Percentiles rank a stretch among this genome's conserved stretches.
Conservation (phyloP, 2,329 filamentous ascomycete species). For the Bertia moriformis region DNA sequence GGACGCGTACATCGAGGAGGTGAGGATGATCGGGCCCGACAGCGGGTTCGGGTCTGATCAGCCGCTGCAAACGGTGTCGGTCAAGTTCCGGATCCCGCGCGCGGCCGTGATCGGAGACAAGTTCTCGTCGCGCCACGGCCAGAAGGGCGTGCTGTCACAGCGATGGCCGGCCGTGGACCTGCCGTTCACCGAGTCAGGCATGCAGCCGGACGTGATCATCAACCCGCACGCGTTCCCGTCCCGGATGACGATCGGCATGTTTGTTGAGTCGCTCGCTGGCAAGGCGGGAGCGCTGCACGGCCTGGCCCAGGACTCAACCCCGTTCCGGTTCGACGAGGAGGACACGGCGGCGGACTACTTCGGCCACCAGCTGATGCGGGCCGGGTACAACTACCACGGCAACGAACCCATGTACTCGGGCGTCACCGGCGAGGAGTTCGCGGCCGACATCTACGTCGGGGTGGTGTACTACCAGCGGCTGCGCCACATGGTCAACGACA, state of each 20-base stretch:
- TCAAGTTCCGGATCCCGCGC: conserved; percentile 85
- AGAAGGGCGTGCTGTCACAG: conserved; percentile 92
- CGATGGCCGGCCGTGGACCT: conserved; percentile 90
- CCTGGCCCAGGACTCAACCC: conserved; percentile 87
- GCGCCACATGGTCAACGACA: conserved; percentile 99
- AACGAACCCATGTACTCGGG: conserved; percentile 99
- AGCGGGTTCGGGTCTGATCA: conserved; percentile 67
- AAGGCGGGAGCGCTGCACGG: conserved; percentile 91
- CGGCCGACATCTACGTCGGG: conserved; percentile 89
- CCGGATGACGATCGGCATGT: conserved; percentile 99
- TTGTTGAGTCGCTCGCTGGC: conserved; percentile 89
- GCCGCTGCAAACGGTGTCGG: conserved; percentile 72
- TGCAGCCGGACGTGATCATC: conserved; percentile 95
- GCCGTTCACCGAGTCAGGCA: conserved; percentile 92
- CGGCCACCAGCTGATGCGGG: conserved; percentile 88
- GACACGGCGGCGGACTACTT: conserved; percentile 90
- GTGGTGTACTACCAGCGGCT: conserved; percentile 97
- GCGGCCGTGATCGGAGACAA: conserved; percentile 93
- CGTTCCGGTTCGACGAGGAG: conserved; percentile 85
- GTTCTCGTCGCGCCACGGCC: conserved; percentile 94
- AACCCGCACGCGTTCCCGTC: conserved; percentile 99
- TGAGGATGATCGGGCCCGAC: conserved; percentile 78
- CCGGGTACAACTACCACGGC: conserved; percentile 94
- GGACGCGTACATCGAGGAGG: conserved; percentile 78
- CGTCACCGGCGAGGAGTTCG: conserved; percentile 85